Percentiles rank a stretch among this genome's conserved stretches.
phyloP scores from a whole-genome alignment of 306 rosid species.

The Senna siamea region DNA sequence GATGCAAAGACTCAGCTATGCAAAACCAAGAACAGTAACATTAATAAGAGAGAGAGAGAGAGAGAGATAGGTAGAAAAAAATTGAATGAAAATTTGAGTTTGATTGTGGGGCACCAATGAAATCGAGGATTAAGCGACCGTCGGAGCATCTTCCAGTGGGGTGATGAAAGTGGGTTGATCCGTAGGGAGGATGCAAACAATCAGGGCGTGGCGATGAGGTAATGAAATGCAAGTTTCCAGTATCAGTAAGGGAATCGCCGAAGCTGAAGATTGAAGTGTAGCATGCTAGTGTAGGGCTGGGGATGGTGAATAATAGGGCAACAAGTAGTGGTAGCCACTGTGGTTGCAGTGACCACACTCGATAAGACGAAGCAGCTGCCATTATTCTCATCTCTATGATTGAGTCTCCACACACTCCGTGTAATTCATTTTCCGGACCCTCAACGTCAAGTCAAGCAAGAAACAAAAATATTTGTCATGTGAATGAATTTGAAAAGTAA shows the following conservation, averaged over 20 bases:
- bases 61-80: no score
- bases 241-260: conserved; percentile 66
- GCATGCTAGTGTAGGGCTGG: not conserved
- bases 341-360: not conserved
- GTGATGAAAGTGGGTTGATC: conserved; percentile 61
- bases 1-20: conserved; percentile 52
- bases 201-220: conserved; percentile 1
- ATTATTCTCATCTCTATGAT: no score
- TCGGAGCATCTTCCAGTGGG: conserved; percentile 76
- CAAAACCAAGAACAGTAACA: not conserved
- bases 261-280: conserved; percentile 65
- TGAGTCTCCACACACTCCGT: no score
- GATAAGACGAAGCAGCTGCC: not conserved
- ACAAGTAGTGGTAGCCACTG: conserved; percentile 7
- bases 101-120: conserved; percentile 56
- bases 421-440: no score
- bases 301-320: not conserved
- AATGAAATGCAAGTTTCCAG: conserved; percentile 50
- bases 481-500: no score
- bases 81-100: not conserved
- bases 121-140: conserved; percentile 81
- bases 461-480: no score
- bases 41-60: not conserved
- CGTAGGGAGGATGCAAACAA: conserved; percentile 56
- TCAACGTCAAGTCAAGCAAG: no score